These are phyloP conservation scores for Byssothecium circinans DNA, from an alignment of 2,329 filamentous ascomycete species.

Conservation along the genomic window DNA sequence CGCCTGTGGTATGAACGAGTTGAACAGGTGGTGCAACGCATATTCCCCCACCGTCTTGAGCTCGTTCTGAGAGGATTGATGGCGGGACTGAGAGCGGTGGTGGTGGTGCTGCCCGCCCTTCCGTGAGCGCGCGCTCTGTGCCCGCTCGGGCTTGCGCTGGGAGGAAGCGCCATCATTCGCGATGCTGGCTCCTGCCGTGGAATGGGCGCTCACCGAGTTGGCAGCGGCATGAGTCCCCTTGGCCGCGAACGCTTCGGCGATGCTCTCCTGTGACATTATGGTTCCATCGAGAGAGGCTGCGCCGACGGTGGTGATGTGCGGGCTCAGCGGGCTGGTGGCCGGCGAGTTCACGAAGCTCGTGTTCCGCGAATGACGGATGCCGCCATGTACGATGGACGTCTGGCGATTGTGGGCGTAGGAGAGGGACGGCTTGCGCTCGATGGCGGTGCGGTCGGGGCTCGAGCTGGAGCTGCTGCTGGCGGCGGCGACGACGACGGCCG, in stretches of 20 bases:
- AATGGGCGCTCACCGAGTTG: slow-evolving; percentile 15
- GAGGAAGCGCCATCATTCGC: slow-evolving; percentile 20
- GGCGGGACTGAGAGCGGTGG: slow-evolving; percentile 69
- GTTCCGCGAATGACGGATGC: slow-evolving; percentile 88
- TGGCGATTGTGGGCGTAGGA: slow-evolving; percentile 89
- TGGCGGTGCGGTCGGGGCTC: slow-evolving; percentile 46
- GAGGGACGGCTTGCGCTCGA: slow-evolving; percentile 55
- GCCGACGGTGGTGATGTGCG: slow-evolving; percentile 71
- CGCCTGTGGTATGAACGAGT: slow-evolving; percentile 94
- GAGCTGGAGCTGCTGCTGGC: slow-evolving; percentile 37
- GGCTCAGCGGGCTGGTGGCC: slow-evolving; percentile 78
- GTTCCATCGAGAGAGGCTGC: slow-evolving; percentile 43
- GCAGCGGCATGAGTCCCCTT: slow-evolving; percentile 25
- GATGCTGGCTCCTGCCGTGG: slow-evolving; percentile 4
- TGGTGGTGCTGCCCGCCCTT: slow-evolving; percentile 79
- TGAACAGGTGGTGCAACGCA: slow-evolving; percentile 94
- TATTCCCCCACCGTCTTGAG: slow-evolving; percentile 97
- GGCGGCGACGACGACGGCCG: slow-evolving; percentile 35
- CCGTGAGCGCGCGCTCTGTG: slow-evolving; percentile 61
- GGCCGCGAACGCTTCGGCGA: slow-evolving; percentile 39
- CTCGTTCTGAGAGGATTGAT: slow-evolving; percentile 66
- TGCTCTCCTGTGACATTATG: slow-evolving; percentile 45
- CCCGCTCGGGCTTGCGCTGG: slow-evolving; percentile 47
- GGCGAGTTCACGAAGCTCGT: slow-evolving; percentile 80
- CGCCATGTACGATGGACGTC: slow-evolving; percentile 95